Percentiles rank a stretch among this genome's conserved stretches.
Evolutionary conservation across 345 rosid species (phyloP).

Genomic region (Dovyalis caffra): DNA sequence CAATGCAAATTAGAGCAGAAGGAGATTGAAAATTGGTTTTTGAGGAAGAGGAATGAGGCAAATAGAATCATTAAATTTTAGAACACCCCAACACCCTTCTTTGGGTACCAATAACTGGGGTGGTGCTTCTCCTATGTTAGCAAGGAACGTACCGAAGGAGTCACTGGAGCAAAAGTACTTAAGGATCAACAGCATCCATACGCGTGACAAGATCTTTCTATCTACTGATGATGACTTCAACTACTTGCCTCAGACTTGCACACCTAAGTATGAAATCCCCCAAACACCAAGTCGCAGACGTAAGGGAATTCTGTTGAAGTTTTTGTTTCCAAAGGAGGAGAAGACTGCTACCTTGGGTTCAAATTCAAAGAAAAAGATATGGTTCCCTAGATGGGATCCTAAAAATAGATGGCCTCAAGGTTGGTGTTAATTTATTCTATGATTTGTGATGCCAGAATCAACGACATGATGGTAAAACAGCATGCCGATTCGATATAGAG

Average conservation of each 20-base stretch:
- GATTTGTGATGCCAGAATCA: neutral
- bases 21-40: too few species aligned
- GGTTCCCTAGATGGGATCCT: slow-evolving; percentile 52
- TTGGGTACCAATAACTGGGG: slow-evolving; percentile 59
- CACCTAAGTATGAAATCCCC: slow-evolving; percentile 9
- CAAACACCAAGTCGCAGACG: slow-evolving; percentile 16
- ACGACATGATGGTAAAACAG: neutral
- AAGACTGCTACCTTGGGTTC: slow-evolving; percentile 20
- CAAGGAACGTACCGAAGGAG: slow-evolving; percentile 49
- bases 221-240: neutral
- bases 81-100: slow-evolving; percentile 60
- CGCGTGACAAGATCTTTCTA: slow-evolving; percentile 39
- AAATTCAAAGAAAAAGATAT: slow-evolving; percentile 27
- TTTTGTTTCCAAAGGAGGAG: slow-evolving; percentile 16
- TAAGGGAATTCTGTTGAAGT: slow-evolving; percentile 26
- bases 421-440: slow-evolving; percentile 37
- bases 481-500: neutral
- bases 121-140: slow-evolving; percentile 55
- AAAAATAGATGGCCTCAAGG: slow-evolving; percentile 60
- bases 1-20: neutral
- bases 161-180: slow-evolving; percentile 51
- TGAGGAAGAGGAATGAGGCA: slow-evolving; percentile 22
- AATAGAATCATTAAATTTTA: slow-evolving; percentile 34
- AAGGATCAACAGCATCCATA: slow-evolving; percentile 31
- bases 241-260: slow-evolving; percentile 5